Base-by-base conservation (phyloP, 148 eudicot species). In the Beta vulgaris region DNA sequence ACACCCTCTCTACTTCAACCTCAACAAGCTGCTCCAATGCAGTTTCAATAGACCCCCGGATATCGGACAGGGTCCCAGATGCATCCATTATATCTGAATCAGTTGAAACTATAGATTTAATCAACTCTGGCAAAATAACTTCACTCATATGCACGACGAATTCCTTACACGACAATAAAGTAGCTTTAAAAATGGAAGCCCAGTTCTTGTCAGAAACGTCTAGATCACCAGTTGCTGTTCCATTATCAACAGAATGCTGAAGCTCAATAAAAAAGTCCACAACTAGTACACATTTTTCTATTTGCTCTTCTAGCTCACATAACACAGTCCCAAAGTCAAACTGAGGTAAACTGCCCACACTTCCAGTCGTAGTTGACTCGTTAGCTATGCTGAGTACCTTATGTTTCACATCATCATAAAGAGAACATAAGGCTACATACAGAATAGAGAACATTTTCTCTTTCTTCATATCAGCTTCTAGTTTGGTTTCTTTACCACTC, bases 81-180 rank as follows among this genome's bases (percentile, higher is more conserved):
- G 90, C 86, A 81, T 95, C 97, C 91, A 91, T 91, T 43, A 91
- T 88, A 68, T 95, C 97, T 46, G 94, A 88, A 79, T 86, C 84
- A 58, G 79, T 87, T 53, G 94, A 88, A 68, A 92, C 73, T 59
- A 83, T 80, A 64, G 83, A 87, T 80, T 82, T 85, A 58, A 95
- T 81, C 42, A 91, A 80, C 78, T 86, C 89, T 18, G 94, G 97
- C 28, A 94, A 51, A 82, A 88, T 93, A 66, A 71, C 79, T 65
- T 91, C 97, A 77, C 79, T 78, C 86, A 92, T 80, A 61, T 92
- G 84, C 60, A 77, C 76, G 66, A 91, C 81, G 71, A 89, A 82
- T 55, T 84, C 91, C 86, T 88, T 92, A 72, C 90, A 88, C 63
- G 91, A 84, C 61, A 80, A 54, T 73, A 91, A 76, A 76, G 82